Evolutionary conservation across 2,329 filamentous ascomycete species (phyloP).

Genomic region (Ramularia endophylla): DNA sequence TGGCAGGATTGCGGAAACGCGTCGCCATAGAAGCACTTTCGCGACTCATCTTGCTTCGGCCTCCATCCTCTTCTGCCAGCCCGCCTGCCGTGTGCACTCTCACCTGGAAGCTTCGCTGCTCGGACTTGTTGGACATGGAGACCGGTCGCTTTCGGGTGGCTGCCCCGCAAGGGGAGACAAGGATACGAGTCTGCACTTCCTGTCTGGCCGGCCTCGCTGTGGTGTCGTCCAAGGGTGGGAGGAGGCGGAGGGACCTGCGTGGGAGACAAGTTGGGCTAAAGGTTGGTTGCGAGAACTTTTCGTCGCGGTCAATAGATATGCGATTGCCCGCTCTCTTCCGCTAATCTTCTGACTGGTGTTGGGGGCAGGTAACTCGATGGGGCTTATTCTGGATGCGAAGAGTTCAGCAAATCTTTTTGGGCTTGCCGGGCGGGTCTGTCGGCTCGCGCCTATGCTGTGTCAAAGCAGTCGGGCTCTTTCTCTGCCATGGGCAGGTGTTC

Average conservation of each 20-base stretch:
- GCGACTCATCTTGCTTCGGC: constrained; percentile 71
- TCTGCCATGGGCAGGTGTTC: constrained; percentile 41
- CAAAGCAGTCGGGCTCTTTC: constrained; percentile 59
- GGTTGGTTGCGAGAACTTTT: constrained; percentile 58
- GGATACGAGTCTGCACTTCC: constrained; percentile 77
- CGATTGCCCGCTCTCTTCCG: constrained; percentile 63
- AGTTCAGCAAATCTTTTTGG: constrained; percentile 49
- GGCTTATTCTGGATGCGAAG: constrained; percentile 99
- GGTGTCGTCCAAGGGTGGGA: constrained; percentile 29
- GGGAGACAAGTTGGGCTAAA: constrained; percentile 39
- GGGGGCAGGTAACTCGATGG: constrained; percentile 93
- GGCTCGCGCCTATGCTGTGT: constrained; percentile 50
- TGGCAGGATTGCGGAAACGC: constrained; percentile 79
- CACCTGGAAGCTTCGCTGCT: constrained; percentile 27
- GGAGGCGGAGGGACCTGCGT: constrained; percentile 30
- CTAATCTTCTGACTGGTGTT: constrained; percentile 21
- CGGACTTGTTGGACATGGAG: constrained; percentile 36
- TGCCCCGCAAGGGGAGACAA: constrained; percentile 53
- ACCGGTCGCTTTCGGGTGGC: constrained; percentile 37
- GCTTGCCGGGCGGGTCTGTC: constrained; percentile 31
- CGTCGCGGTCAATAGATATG: constrained; percentile 97
- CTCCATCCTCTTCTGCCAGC: constrained; percentile 43
- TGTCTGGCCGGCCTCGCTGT: constrained; percentile 28
- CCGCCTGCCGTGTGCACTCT: constrained; percentile 51
- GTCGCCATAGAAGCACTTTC: constrained; percentile 92